Conservation (phyloP, 768 basidiomycete species). For the Leccinum olivaceopallidum region DNA sequence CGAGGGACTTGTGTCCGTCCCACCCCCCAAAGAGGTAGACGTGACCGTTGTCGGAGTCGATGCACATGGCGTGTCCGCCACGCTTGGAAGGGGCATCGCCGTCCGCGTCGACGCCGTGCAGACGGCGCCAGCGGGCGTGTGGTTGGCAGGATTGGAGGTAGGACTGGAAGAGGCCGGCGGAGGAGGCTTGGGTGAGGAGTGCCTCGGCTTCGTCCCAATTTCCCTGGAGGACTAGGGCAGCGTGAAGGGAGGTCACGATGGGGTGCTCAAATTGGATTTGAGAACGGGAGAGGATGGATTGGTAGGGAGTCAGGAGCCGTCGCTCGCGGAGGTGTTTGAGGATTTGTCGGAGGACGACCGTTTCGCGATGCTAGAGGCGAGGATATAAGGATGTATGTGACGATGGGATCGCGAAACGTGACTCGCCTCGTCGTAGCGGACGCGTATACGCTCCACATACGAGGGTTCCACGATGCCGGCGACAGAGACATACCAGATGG, state of each 20-base stretch:
- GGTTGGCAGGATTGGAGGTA: slow-evolving; percentile 58
- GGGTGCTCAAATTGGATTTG: slow-evolving; percentile 58
- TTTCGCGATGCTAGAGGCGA: slow-evolving; percentile 60
- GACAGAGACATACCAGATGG: slow-evolving; percentile 74
- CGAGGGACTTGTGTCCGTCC: slow-evolving; percentile 69
- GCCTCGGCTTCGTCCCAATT: slow-evolving; percentile 60
- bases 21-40: slow-evolving; percentile 83
- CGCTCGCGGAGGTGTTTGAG: slow-evolving; percentile 67
- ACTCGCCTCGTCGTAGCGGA: slow-evolving; percentile 63
- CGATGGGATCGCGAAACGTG: neutral
- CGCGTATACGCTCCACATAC: slow-evolving; percentile 55
- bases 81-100: slow-evolving; percentile 64
- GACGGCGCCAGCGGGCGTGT: slow-evolving; percentile 58
- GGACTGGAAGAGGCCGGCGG: slow-evolving; percentile 59
- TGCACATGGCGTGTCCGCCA: slow-evolving; percentile 82
- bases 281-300: slow-evolving; percentile 23
- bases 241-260: slow-evolving; percentile 63
- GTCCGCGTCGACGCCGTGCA: slow-evolving; percentile 60
- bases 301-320: slow-evolving; percentile 64
- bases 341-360: slow-evolving; percentile 56
- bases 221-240: slow-evolving; percentile 64
- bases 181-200: slow-evolving; percentile 49
- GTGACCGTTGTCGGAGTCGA: slow-evolving; percentile 58
- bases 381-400: neutral
- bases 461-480: slow-evolving; percentile 56